A percentile compares a stretch with the other conserved stretches of the same genome.
Conservation (phyloP, 2,329 filamentous ascomycete species). For the Aspergillus glaucus region DNA sequence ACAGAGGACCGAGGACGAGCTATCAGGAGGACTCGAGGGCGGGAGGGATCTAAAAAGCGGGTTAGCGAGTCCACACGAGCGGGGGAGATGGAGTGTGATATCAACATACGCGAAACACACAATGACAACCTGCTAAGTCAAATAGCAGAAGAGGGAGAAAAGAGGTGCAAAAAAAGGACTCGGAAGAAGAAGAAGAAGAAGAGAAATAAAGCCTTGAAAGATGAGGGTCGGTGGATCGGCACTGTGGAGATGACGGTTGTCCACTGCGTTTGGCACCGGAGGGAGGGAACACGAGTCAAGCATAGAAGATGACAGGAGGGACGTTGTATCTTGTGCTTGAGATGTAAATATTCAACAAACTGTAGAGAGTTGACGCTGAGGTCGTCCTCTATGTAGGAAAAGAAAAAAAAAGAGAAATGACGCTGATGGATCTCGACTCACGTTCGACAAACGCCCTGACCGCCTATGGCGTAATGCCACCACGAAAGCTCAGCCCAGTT, state of each 20-base stretch:
- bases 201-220: conserved; percentile 20
- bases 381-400: not conserved
- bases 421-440: not conserved
- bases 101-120: conserved; percentile 2
- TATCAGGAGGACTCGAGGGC: not conserved
- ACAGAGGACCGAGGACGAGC: conserved; percentile 7
- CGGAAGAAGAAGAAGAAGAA: conserved; percentile 5
- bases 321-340: too few relatives aligned
- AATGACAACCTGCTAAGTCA: conserved; percentile 9
- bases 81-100: not conserved
- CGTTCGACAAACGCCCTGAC: not conserved
- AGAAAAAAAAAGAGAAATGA: conserved; percentile 1
- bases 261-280: conserved; percentile 8
- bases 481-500: not conserved
- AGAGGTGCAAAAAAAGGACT: conserved; percentile 9
- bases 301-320: too few relatives aligned
- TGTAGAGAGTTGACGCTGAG: too few relatives aligned
- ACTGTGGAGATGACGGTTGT: conserved; percentile 20
- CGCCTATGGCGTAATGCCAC: not conserved
- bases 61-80: conserved; percentile 2
- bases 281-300: conserved; percentile 1
- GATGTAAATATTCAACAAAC: too few relatives aligned
- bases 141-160: conserved; percentile 10
- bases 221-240: conserved; percentile 24
- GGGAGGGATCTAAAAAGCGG: conserved; percentile 1